Conservation (phyloP, 208 protist genomes). For the Leishmania martiniquensis region DNA sequence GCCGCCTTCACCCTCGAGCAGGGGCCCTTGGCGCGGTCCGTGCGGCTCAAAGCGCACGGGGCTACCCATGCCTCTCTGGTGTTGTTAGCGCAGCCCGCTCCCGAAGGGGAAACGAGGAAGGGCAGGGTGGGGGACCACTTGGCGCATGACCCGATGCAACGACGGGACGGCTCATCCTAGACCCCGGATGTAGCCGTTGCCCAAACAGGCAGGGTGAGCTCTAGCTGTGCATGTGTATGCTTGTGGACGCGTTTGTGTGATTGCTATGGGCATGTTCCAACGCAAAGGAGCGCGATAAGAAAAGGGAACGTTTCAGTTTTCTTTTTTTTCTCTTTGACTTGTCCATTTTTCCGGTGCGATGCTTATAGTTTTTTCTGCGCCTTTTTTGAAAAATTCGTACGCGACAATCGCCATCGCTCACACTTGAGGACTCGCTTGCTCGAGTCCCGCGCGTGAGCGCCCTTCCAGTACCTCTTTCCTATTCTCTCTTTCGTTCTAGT, state of each 20-base stretch:
- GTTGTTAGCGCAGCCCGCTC: background rate
- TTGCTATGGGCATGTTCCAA: background rate
- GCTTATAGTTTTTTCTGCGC: background rate
- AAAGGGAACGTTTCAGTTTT: background rate
- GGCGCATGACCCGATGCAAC: background rate
- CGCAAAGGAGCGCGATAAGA: background rate
- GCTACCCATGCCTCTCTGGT: background rate
- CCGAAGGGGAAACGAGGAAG: background rate
- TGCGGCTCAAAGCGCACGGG: background rate
- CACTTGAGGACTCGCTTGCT: background rate
- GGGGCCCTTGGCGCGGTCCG: background rate
- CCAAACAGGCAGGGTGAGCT: background rate
- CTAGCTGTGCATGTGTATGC: background rate
- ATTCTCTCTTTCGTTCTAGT: background rate
- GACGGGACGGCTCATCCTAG: background rate
- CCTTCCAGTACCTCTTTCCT: background rate
- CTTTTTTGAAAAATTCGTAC: no score
- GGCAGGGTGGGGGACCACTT: background rate
- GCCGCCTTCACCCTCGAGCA: background rate
- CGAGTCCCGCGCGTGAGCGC: background rate
- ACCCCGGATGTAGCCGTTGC: background rate
- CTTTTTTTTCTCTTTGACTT: background rate
- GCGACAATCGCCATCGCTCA: no score
- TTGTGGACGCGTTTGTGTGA: background rate
- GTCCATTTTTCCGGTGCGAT: background rate